These are phyloP conservation scores for Anisogramma anomala DNA, from an alignment of 2,329 filamentous ascomycete species.

Conservation along the genomic window DNA sequence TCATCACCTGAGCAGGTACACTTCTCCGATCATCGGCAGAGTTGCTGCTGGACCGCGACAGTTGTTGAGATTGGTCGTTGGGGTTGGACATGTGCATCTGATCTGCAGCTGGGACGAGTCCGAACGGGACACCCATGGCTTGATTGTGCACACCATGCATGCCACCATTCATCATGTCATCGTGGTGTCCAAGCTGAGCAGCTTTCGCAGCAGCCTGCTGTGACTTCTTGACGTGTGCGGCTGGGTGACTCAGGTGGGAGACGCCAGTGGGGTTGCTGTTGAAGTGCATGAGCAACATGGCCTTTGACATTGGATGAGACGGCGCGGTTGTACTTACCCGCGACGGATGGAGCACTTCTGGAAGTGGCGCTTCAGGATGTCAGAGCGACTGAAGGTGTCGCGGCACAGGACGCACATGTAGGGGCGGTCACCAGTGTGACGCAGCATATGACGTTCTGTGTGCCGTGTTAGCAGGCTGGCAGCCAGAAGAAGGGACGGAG, in stretches of 20 bases:
- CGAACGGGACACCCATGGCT: constrained; percentile 35
- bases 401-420: constrained; percentile 98
- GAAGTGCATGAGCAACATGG: background rate
- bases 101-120: constrained; percentile 35
- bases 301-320: no score
- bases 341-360: constrained; percentile 96
- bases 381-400: constrained; percentile 94
- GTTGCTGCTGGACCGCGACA: constrained; percentile 49
- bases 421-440: constrained; percentile 82
- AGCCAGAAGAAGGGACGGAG: background rate
- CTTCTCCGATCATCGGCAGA: constrained; percentile 45
- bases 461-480: background rate
- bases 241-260: constrained; percentile 86
- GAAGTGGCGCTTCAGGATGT: constrained; percentile 97
- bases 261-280: constrained; percentile 63
- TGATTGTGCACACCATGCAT: constrained; percentile 50
- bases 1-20: constrained; percentile 43
- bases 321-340: constrained; percentile 24
- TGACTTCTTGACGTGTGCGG: constrained; percentile 76
- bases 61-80: constrained; percentile 47
- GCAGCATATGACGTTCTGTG: background rate
- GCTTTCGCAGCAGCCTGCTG: constrained; percentile 48
- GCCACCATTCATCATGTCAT: constrained; percentile 37
- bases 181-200: constrained; percentile 31
- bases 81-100: constrained; percentile 41